Base-by-base conservation (phyloP, 2,329 filamentous ascomycete genomes). In the Pestalotiopsis sp. region DNA sequence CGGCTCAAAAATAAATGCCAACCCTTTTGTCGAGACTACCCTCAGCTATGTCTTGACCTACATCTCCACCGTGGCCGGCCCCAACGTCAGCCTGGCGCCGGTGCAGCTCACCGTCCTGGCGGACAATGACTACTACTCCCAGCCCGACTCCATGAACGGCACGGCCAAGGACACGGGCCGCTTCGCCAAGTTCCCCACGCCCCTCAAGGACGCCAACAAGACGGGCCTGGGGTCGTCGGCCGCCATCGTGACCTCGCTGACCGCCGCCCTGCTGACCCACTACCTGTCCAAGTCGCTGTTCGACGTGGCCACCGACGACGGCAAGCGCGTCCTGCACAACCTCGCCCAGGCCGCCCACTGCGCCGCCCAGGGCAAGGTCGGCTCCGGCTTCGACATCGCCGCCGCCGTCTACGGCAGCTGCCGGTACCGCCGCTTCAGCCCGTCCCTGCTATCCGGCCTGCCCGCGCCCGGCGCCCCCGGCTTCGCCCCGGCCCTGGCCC, bases 51-150 rank as follows among this genome's bases (percentile, higher is more conserved):
- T 89, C 67, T 87, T 98, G 74, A 96, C 92, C 67, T 98, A 97
- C 82, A 90, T 93, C 82, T 79, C 85, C 78, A 78, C 80, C 64
- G 70, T 84, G 72, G 75, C 81, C 73, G 76, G 77, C 58, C 75
- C 81, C 5, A 73, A 76, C 49, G 80, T 82, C 73, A 87, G 82
- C 77, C 90, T 96, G 76, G 86, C 86, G 14, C 89, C 94, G 3
- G 83, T 92, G 38, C 89, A 89, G 14, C 88, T 98, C 79, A 94
- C 93, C 70, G 95, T 99, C 78, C 88, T 98, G 45, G 95, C 96
- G 70, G 94, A 98, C 82, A 95, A 96, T 77, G 93, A 97, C 83
- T 99, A 99, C 87, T 99, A 98, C 84, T 98, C 96, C 4, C 90
- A 91, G 69, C 86, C 90, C 2, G 78, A 83, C 31, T 76, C 78